Evolutionary conservation across 768 basidiomycete genomes (phyloP).

Genomic region (Neoboletus subvelutipes): DNA sequence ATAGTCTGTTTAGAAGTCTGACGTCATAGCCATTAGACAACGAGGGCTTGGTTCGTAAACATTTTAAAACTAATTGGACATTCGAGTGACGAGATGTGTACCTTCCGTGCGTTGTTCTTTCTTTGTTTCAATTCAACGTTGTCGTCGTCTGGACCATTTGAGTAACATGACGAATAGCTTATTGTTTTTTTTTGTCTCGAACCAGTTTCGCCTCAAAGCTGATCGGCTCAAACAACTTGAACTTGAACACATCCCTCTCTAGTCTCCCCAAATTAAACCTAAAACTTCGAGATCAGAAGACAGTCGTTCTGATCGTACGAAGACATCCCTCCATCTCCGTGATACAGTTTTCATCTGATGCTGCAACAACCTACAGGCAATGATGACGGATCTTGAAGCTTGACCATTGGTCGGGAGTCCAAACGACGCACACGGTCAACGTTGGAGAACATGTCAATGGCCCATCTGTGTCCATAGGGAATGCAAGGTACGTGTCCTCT

Average conservation of each 20-base stretch:
- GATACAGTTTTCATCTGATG: no score
- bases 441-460: not conserved
- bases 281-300: no score
- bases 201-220: no score
- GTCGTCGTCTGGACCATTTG: not conserved
- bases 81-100: not conserved
- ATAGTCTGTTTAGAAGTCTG: constrained; percentile 84
- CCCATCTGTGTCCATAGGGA: not conserved
- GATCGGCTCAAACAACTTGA: no score
- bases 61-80: not conserved
- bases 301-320: no score
- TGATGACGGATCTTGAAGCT: not conserved
- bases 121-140: not conserved
- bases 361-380: not conserved
- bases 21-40: constrained; percentile 92
- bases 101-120: no score
- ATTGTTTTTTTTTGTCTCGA: no score
- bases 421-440: not conserved
- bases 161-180: no score
- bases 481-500: not conserved
- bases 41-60: constrained; percentile 48
- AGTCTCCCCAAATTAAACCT: no score
- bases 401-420: not conserved
- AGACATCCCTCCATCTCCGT: not conserved
- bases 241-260: no score